Percentiles rank a stretch among this genome's conserved stretches.
phyloP scores from a whole-genome alignment of 2,329 filamentous ascomycete genomes.

The Teratosphaeria gauchensis region DNA sequence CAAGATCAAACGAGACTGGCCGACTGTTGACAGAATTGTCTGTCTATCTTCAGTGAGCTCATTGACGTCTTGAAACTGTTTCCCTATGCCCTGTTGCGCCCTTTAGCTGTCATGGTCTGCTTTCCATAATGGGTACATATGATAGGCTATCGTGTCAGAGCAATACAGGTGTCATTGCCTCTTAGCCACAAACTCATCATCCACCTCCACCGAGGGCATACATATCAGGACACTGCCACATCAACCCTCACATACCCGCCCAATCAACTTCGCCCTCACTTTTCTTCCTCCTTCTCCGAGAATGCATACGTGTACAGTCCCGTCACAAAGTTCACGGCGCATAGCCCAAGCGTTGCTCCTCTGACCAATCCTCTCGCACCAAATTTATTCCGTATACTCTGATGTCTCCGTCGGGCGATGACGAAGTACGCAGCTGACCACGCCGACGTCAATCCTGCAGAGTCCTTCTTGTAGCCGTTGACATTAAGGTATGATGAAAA shows the following conservation, averaged over 20 bases:
- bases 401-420: conserved; percentile 49
- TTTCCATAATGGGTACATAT: no score
- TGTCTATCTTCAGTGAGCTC: no score
- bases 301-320: conserved; percentile 45
- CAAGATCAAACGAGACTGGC: no score
- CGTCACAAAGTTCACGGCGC: conserved; percentile 41
- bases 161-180: no score
- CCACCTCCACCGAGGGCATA: no score
- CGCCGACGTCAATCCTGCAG: conserved; percentile 53
- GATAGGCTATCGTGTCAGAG: no score
- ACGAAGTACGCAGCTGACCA: conserved; percentile 57
- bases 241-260: not conserved
- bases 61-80: no score
- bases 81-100: no score
- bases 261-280: not conserved
- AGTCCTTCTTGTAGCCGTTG: conserved; percentile 51
- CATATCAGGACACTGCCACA: not conserved
- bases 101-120: no score
- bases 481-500: conserved; percentile 59
- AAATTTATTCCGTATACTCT: conserved; percentile 39
- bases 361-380: conserved; percentile 42
- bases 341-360: conserved; percentile 43
- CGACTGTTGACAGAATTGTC: no score
- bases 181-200: no score
- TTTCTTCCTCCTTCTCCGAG: conserved; percentile 31